Conservation (phyloP, 306 rosid species). For the Malus orientalis region DNA sequence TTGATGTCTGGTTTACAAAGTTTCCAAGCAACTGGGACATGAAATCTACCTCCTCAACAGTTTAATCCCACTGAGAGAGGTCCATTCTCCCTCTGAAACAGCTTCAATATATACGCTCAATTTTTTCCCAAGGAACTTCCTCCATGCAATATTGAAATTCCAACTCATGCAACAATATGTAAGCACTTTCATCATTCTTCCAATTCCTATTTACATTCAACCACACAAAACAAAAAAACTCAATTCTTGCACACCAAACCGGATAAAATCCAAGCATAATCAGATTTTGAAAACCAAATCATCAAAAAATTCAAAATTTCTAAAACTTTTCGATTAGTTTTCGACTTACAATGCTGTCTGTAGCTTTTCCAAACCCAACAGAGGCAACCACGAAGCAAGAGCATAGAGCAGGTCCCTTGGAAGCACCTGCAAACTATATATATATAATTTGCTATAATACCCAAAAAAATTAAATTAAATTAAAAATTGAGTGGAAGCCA, state of each 20-base stretch:
- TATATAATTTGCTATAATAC: not conserved
- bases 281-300: not conserved
- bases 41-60: slow-evolving; percentile 37
- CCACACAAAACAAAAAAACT: slow-evolving; percentile 6
- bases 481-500: not conserved
- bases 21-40: slow-evolving; percentile 28
- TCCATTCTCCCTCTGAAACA: slow-evolving; percentile 32
- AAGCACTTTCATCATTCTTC: not conserved
- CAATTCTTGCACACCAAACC: slow-evolving; percentile 5
- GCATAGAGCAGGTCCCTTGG: slow-evolving; percentile 41
- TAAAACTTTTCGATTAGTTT: not conserved
- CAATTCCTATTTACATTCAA: not conserved
- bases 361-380: slow-evolving; percentile 42
- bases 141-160: slow-evolving; percentile 52
- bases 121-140: slow-evolving; percentile 5
- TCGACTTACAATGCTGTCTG: slow-evolving; percentile 39
- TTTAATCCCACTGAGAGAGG: slow-evolving; percentile 27
- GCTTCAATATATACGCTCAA: slow-evolving; percentile 27
- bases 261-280: too few species aligned
- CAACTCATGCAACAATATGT: slow-evolving; percentile 34
- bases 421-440: slow-evolving; percentile 18
- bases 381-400: slow-evolving; percentile 41
- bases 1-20: slow-evolving; percentile 4
- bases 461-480: not conserved
- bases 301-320: not conserved